Evolutionary conservation across 2,329 filamentous ascomycete species (phyloP), one percentile per base, ranked within the genome.

Genomic region (Dryadomyces sulphureus): DNA sequence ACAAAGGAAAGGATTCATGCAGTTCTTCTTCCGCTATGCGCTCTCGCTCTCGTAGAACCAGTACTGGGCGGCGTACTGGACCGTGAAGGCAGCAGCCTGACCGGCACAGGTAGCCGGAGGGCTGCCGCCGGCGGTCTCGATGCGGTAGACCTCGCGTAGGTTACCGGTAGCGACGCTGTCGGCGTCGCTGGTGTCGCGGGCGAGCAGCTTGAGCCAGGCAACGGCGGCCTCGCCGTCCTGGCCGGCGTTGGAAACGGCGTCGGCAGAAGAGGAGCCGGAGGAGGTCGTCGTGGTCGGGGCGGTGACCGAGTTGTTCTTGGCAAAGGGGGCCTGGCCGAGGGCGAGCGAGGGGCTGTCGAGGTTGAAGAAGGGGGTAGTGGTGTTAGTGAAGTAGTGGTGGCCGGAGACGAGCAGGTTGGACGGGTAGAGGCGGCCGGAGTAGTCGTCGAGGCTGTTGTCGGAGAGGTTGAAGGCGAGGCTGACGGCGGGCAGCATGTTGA

Each of bases 51-150:
- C 56, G 30, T 53, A 60, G 53, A 66, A 66, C 64, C 64, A 66
- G 51, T 66, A 95, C 72, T 89, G 76, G 38, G 89, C 79, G 27
- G 84, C 72, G 64, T 96, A 95, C 57, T 89, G 70, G 14, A 94
- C 76, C 50, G 80, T 67, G 54, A 95, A 89, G 1, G 63, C 57
- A 11, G 70, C 67, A 0, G 69, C 60, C 68, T 77, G 70, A 11
- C 77, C 83, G 30, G 73, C 60, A 60, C 90, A 96, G 0, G 78
- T 84, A 22, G 73, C 67, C 0, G 89, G 89, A 2, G 87, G 65
- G 41, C 72, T 75, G 11, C 90, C 90, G 22, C 88, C 89, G 1
- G 82, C 87, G 11, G 90, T 96, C 56, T 84, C 73, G 39, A 95
- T 66, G 12, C 90, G 76, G 65, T 90, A 96, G 21, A 94, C 80